phyloP scores from a whole-genome alignment of 768 basidiomycete genomes.

The Amanita muscaria region DNA sequence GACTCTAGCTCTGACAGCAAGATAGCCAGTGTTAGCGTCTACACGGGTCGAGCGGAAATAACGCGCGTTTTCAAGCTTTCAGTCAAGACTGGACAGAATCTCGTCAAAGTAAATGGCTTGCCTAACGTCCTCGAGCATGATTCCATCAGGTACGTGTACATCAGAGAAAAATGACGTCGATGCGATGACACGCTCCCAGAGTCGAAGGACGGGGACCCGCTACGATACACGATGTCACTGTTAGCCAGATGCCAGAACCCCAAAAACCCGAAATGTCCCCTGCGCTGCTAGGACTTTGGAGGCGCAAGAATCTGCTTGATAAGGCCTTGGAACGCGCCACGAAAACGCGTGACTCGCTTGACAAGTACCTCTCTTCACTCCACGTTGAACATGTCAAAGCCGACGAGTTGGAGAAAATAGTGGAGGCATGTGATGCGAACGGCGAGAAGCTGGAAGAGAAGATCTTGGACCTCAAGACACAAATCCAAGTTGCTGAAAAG shows the following conservation, averaged over 20 bases:
- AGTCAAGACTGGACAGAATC: constrained; percentile 30
- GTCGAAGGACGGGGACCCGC: constrained; percentile 37
- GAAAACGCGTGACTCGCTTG: constrained; percentile 20
- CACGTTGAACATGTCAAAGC: constrained; percentile 18
- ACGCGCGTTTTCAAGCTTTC: constrained; percentile 25
- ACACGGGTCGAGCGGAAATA: constrained; percentile 29
- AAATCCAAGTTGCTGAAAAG: constrained; percentile 17
- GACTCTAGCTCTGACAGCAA: constrained; percentile 22
- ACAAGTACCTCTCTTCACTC: constrained; percentile 28
- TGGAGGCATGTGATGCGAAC: constrained; percentile 25
- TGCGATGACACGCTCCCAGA: constrained; percentile 15
- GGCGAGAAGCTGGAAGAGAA: constrained; percentile 26
- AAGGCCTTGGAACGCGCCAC: constrained; percentile 25
- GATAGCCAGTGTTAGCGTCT: constrained; percentile 26
- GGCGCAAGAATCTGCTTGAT: constrained; percentile 16
- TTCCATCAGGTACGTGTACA: constrained; percentile 26
- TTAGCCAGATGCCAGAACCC: constrained; percentile 17
- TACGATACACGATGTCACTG: constrained; percentile 37
- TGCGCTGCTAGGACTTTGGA: constrained; percentile 17
- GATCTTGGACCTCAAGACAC: constrained; percentile 20
- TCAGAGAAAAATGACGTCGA: neutral
- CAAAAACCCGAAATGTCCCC: constrained; percentile 18
- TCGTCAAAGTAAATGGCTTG: constrained; percentile 29
- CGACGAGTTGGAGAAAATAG: constrained; percentile 18
- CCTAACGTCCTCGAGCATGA: constrained; percentile 29